Evolutionary conservation across 2,329 filamentous ascomycete genomes (phyloP), one percentile per base, ranked within the genome.

Genomic region (Alternaria incomplexa): DNA sequence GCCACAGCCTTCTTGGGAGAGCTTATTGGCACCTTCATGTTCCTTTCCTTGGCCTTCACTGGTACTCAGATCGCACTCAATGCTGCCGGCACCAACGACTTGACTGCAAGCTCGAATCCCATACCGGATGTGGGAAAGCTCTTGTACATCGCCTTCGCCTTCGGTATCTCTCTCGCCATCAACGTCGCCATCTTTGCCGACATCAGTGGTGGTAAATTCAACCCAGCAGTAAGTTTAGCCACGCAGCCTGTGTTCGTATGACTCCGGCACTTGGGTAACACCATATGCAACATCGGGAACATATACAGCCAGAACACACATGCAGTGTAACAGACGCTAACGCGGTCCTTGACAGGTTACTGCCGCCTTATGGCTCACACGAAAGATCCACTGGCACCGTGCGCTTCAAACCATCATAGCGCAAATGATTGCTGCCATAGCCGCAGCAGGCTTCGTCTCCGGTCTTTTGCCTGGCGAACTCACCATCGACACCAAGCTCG

Each of bases 31-130:
- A 83, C 81, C 0, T 82, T 83, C 66, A 77, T 84, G 64, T 84
- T 84, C 69, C 73, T 84, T 22, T 75, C 72, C 30, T 65, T 79
- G 36, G 73, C 76, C 4, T 77, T 77, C 54, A 62, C 73, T 20
- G 73, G 72, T 23, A 75, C 75, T 12, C 85, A 88, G 73, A 79
- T 87, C 22, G 80, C 83, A 64, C 85, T 86, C 56, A 82, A 85
- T 7, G 69, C 71, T 32, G 63, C 71, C 6, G 58, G 58, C n/a
- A 61, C 54, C 22, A 46, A 62, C 81, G 79, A 67, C 82, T 59
- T 70, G 25, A 66, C 56, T 5, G 57, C 63, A 9, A 61, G 59
- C 44, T 51, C 62, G 2, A 57, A 65, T 11, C 56, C 63, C 10
- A 51, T 52, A 15, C 68, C 63, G 22, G 67, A 71, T 46, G 66